A percentile compares a stretch with the other conserved stretches of the same genome.
Conservation (phyloP, 1,284 basidiomycete genomes). For the Meripilus lineatus region DNA sequence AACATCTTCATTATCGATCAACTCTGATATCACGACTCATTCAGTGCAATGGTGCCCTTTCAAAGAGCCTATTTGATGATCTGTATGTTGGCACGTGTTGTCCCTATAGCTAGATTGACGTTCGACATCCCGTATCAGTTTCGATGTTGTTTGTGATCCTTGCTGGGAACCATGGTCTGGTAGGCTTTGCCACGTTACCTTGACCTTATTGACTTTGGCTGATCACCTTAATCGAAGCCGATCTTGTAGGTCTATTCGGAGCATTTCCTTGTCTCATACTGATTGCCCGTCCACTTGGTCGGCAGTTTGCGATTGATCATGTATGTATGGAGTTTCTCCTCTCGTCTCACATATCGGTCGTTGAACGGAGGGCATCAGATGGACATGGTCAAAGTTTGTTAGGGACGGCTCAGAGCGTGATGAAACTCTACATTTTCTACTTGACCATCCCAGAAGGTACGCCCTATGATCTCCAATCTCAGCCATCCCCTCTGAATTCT, state of each 20-base stretch:
- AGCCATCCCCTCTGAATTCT: no score
- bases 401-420: conserved; percentile 42
- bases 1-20: no score
- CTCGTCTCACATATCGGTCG: neutral
- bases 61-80: conserved; percentile 49
- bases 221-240: conserved; percentile 20
- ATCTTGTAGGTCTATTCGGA: conserved; percentile 29
- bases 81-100: conserved; percentile 30
- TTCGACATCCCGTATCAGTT: conserved; percentile 25
- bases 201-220: neutral
- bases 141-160: conserved; percentile 44
- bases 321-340: conserved; percentile 5
- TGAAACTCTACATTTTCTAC: conserved; percentile 69
- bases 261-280: neutral
- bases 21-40: neutral
- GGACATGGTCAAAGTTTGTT: conserved; percentile 44
- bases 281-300: neutral
- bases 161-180: conserved; percentile 51
- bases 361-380: no score
- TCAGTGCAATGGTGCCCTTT: conserved; percentile 48
- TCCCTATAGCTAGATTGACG: no score
- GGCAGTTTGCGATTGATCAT: conserved; percentile 19
- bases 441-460: conserved; percentile 75
- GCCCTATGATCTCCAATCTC: conserved; percentile 9
- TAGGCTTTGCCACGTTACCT: conserved; percentile 22